These are phyloP conservation scores for Eucalyptus erythrocorys DNA, from an alignment of 345 rosid genomes.

Conservation along the genomic window DNA sequence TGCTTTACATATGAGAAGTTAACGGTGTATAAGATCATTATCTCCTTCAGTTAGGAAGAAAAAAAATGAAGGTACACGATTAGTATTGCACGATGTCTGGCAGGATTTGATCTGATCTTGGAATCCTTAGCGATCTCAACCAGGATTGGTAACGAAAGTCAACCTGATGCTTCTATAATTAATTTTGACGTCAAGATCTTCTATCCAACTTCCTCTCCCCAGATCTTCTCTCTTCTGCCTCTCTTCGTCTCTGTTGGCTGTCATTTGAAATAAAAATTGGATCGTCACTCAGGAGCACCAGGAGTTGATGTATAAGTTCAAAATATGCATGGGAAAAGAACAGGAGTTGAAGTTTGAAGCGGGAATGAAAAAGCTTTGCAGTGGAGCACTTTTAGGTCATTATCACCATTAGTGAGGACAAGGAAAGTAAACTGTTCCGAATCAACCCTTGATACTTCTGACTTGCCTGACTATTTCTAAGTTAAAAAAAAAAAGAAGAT, in stretches of 20 bases:
- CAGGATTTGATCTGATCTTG: not conserved
- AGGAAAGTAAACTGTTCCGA: not conserved
- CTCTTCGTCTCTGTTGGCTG: conserved; percentile 89
- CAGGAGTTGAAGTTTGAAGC: not conserved
- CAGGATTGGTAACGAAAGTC: not conserved
- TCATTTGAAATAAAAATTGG: not conserved
- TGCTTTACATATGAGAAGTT: not conserved
- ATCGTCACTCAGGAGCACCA: not conserved
- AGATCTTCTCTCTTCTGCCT: conserved; percentile 69
- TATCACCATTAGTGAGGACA: not conserved
- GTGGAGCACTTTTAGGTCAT: not conserved
- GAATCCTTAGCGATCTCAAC: not conserved
- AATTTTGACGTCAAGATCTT: conserved; percentile 34
- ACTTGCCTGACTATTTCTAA: not conserved
- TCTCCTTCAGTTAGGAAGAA: not conserved
- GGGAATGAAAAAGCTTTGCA: not conserved
- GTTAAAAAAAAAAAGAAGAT: not conserved
- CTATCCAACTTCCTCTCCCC: conserved; percentile 63
- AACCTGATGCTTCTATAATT: not conserved
- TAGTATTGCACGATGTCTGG: not conserved
- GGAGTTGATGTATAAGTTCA: too few relatives aligned
- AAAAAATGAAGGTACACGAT: not conserved
- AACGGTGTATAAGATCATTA: not conserved
- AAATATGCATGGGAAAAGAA: not conserved
- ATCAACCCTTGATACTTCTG: not conserved